These are phyloP conservation scores for Populus davidiana DNA, from an alignment of 345 rosid genomes.

Conservation along the genomic window DNA sequence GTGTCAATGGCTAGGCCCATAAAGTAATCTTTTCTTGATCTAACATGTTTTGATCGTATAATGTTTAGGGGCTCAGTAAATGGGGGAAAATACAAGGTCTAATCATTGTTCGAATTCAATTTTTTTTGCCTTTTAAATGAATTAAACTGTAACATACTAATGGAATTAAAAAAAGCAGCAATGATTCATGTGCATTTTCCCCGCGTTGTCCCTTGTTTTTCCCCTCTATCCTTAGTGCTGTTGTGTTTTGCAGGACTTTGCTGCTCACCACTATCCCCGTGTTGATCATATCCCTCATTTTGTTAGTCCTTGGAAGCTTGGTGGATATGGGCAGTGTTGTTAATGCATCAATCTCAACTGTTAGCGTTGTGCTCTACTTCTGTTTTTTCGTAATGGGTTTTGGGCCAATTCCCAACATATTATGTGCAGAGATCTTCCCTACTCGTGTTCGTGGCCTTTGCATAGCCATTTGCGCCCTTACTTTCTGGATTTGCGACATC, in stretches of 20 bases:
- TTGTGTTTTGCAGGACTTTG: constrained; percentile 58
- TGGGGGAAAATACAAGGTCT: not conserved
- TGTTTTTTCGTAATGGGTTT: constrained; percentile 98
- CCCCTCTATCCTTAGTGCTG: not conserved
- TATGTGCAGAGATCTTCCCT: constrained; percentile 94
- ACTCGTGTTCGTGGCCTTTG: constrained; percentile 88
- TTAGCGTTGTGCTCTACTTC: constrained; percentile 65
- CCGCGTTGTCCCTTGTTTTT: not conserved
- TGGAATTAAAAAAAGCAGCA: not conserved
- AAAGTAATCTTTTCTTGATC: not conserved
- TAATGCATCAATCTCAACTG: constrained; percentile 66
- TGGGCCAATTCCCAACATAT: constrained; percentile 92
- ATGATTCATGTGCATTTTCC: not conserved
- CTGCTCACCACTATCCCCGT: constrained; percentile 75
- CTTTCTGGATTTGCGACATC: constrained; percentile 77
- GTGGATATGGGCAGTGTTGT: constrained; percentile 49
- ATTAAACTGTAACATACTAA: not conserved
- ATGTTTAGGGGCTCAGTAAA: not conserved
- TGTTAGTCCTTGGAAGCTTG: constrained; percentile 56
- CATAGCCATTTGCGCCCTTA: constrained; percentile 83
- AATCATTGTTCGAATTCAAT: not conserved
- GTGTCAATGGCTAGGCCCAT: not conserved
- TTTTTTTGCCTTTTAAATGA: not conserved
- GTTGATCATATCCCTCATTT: constrained; percentile 54
- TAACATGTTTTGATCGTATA: not conserved